Evolutionary conservation across 768 basidiomycete species (phyloP).

Genomic region (Termitomyces bulborhizus): DNA sequence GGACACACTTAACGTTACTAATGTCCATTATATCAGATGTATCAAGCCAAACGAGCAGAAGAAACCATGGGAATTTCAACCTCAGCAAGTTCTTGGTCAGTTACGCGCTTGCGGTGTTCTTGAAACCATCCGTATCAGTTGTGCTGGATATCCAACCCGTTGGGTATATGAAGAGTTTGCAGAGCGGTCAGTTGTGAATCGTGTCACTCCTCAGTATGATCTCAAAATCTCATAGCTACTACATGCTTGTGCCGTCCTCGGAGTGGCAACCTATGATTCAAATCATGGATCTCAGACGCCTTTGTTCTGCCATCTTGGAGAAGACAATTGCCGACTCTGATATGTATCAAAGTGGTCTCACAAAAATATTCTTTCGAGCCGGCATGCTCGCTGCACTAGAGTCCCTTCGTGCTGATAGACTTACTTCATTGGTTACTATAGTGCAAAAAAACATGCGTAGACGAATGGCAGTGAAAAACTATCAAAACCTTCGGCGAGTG

Average conservation of each 20-base stretch:
- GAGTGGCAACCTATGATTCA: conserved; percentile 87
- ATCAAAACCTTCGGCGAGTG: conserved; percentile 59
- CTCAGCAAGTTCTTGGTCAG: conserved; percentile 93
- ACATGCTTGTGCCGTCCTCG: conserved; percentile 88
- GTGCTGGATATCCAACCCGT: conserved; percentile 95
- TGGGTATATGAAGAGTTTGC: conserved; percentile 99
- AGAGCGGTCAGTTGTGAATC: conserved; percentile 61
- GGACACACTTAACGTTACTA: conserved; percentile 96
- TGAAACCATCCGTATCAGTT: conserved; percentile 97
- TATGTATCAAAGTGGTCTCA: conserved; percentile 95
- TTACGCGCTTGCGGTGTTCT: conserved; percentile 97
- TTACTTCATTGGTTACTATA: conserved; percentile 88
- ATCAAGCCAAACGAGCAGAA: conserved; percentile 99
- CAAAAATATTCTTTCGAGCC: conserved; percentile 98
- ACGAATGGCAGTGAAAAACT: conserved; percentile 76
- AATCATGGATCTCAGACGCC: conserved; percentile 66
- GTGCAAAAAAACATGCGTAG: conserved; percentile 97
- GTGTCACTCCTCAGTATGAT: conserved; percentile 1
- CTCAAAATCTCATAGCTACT: conserved; percentile 58
- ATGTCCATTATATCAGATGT: conserved; percentile 98
- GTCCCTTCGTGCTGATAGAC: conserved; percentile 77
- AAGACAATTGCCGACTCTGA: conserved; percentile 88
- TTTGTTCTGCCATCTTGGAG: conserved; percentile 82
- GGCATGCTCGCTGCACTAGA: conserved; percentile 98
- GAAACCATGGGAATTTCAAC: conserved; percentile 93